Base-by-base conservation (phyloP, 345 rosid genomes). In the Brassica napus region DNA sequence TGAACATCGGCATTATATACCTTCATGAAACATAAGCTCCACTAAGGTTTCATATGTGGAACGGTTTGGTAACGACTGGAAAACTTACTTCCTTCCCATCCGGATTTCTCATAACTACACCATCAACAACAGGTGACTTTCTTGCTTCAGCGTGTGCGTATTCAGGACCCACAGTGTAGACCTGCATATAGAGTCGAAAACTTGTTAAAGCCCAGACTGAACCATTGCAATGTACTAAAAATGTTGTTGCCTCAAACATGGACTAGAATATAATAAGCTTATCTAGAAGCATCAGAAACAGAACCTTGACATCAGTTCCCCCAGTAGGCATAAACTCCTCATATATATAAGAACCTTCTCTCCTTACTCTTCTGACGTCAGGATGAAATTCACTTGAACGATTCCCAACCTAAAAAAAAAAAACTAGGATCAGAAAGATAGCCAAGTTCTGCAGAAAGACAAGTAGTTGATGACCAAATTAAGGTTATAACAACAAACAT, bases 321-420 rank as follows among this genome's bases (percentile, higher is more conserved):
- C 98, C 99, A 5, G 98, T 96, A 69, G 99, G 99, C 99, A 96
- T 84, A 84, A 96, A 93, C 87, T 93, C 99, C 87, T 96, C 99
- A 28, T 93, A 96, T 84, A 96, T 93, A 81, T 92, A 96, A 72
- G 99, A 92, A 70, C 97, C 94, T 88, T 89, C 99, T 75, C 99
- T 94, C 82, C 99, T 87, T 82, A 93, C 99, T 87, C 97, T 89
- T 90, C 99, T 89, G 42, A 93, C 98, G 49, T 96, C 99, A 14
- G 99, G 97, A 77, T 92, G 94, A 83, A 96, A 96, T 85, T 93
- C 98, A 81, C 99, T 96, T 42, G 99, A 96, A 57, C 99, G 88
- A 77, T 93, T 96, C 65, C 99, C 99, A 64, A 96, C 90, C 98
- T 95, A 68, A 65, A 80, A 79, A 21, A 79, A 21, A 16, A 31